phyloP scores from a whole-genome alignment of 108 stramenopile genomes.

The Fragilariopsis cylindrus region DNA sequence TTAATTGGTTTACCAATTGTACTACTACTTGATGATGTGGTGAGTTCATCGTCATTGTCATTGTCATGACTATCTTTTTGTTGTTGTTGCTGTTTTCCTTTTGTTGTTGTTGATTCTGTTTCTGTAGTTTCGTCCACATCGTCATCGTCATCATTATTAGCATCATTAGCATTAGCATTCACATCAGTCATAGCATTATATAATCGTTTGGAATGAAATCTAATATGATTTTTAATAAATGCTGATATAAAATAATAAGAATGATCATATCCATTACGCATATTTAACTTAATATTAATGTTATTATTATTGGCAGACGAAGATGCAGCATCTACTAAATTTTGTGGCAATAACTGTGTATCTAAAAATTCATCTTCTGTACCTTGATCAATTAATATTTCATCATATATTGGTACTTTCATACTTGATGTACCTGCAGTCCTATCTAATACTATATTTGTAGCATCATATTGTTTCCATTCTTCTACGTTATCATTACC shows the following conservation, averaged over 20 bases:
- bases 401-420: conserved; percentile 33
- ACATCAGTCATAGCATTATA: neutral
- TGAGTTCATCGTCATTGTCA: too few relatives aligned
- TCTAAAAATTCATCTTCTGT: too few relatives aligned
- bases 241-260: conserved; percentile 88
- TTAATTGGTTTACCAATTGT: conserved; percentile 62
- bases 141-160: too few relatives aligned
- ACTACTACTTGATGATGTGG: neutral
- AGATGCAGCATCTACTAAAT: too few relatives aligned
- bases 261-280: conserved; percentile 53
- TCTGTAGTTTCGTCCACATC: neutral
- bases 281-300: too few relatives aligned
- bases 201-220: conserved; percentile 76
- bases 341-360: too few relatives aligned
- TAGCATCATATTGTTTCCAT: conserved; percentile 85
- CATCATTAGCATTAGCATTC: too few relatives aligned
- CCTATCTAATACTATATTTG: conserved; percentile 50
- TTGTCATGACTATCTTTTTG: too few relatives aligned
- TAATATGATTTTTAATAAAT: conserved; percentile 86
- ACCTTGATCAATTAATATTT: conserved; percentile 45
- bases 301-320: too few relatives aligned
- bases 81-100: too few relatives aligned
- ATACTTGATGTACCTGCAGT: neutral
- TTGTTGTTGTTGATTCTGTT: too few relatives aligned
- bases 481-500: conserved; percentile 63